Conservation (phyloP, 371 early-diverging fungal species). For the Mortierella sp. region DNA sequence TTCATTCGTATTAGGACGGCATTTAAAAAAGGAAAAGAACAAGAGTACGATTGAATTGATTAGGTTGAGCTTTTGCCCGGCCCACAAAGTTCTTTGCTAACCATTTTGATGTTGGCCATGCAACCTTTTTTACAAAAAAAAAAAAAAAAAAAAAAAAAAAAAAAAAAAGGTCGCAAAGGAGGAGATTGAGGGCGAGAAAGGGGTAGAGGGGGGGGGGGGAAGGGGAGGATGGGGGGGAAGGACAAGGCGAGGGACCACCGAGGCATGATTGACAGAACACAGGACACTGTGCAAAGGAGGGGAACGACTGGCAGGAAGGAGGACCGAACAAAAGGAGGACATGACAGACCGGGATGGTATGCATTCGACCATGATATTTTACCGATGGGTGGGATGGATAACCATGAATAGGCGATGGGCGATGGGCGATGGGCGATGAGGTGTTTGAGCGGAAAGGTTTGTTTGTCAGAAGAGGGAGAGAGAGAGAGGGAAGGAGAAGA, state of each 20-base stretch:
- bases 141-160: neutral
- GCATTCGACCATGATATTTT: neutral
- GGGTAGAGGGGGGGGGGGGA: slow-evolving; percentile 25
- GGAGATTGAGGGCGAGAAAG: slow-evolving; percentile 26
- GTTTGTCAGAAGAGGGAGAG: neutral
- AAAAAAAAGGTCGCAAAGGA: slow-evolving; percentile 6
- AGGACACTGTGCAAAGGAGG: neutral
- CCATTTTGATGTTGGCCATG: slow-evolving; percentile 13
- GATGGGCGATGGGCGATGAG: too few relatives aligned
- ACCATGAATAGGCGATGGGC: too few relatives aligned
- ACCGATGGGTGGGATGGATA: too few relatives aligned
- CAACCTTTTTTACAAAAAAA: slow-evolving; percentile 1
- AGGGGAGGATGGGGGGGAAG: slow-evolving; percentile 7
- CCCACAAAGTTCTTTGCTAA: neutral
- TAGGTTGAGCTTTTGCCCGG: too few relatives aligned
- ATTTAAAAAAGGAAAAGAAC: too few relatives aligned
- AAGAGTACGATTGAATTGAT: too few relatives aligned
- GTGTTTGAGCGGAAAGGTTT: slow-evolving; percentile 9
- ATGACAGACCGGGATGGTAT: neutral
- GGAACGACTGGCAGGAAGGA: neutral
- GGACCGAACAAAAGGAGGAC: too few relatives aligned
- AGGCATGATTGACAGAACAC: slow-evolving; percentile 8
- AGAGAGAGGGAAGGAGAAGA: neutral
- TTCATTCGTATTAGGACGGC: too few relatives aligned
- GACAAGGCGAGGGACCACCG: slow-evolving; percentile 6